These are phyloP conservation scores for Tuber aestivum DNA, from an alignment of 495 filamentous ascomycete genomes.

Conservation along the genomic window DNA sequence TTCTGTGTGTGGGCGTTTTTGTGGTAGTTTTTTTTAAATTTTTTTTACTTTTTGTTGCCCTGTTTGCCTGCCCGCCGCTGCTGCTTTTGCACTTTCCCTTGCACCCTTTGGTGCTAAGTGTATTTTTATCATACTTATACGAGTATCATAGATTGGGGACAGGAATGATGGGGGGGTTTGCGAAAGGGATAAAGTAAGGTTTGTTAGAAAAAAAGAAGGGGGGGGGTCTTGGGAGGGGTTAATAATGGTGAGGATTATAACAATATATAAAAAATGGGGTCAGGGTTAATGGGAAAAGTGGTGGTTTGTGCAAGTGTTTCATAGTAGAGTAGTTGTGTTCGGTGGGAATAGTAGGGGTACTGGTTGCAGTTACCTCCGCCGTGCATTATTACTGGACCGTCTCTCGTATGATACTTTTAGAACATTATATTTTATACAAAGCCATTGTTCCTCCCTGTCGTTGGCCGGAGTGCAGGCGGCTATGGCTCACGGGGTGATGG, in stretches of 20 bases:
- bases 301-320: not conserved
- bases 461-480: not conserved
- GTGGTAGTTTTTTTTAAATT: not conserved
- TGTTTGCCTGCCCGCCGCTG: not conserved
- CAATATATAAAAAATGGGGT: not conserved
- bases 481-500: not conserved
- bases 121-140: not conserved
- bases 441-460: not conserved
- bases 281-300: not conserved
- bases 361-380: not conserved
- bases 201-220: not conserved
- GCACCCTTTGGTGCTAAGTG: not conserved
- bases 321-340: not conserved
- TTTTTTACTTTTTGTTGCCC: not conserved
- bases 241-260: not conserved
- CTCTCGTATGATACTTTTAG: not conserved
- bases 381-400: no score
- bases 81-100: not conserved
- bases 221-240: not conserved
- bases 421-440: not conserved
- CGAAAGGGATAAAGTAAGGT: not conserved
- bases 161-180: not conserved
- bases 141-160: no score
- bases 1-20: not conserved
- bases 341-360: not conserved